Conservation (phyloP, 345 rosid genomes). For the Gossypium arboreum region DNA sequence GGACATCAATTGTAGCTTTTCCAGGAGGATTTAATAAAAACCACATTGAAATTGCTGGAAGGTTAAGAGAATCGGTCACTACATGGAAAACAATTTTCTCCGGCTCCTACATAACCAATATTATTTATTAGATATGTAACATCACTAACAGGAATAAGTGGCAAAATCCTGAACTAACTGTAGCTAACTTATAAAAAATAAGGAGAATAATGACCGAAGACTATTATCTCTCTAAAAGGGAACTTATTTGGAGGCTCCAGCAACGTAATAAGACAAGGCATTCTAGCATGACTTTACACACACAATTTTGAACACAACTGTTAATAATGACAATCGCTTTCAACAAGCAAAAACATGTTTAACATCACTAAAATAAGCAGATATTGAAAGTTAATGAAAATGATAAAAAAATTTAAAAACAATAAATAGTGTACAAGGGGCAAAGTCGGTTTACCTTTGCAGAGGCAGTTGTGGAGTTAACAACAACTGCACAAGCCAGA, state of each 20-base stretch:
- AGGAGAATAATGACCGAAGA: neutral
- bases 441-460: slow-evolving; percentile 49
- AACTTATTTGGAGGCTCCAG: neutral
- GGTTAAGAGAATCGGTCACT: slow-evolving; percentile 77
- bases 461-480: slow-evolving; percentile 64
- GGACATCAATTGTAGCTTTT: slow-evolving; percentile 58
- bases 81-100: slow-evolving; percentile 75
- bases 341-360: neutral
- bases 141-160: neutral
- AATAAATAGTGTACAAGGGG: neutral
- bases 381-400: neutral
- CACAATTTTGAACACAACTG: neutral
- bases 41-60: slow-evolving; percentile 92
- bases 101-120: slow-evolving; percentile 48
- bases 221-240: neutral
- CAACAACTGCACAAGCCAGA: slow-evolving; percentile 83
- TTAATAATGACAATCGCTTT: neutral
- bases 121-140: slow-evolving; percentile 5
- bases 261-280: neutral
- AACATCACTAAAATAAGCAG: neutral
- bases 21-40: slow-evolving; percentile 66
- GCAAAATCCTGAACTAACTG: neutral
- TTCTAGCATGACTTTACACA: neutral
- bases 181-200: neutral
- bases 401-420: neutral